These are phyloP conservation scores for Forsythia suspensa DNA, from an alignment of 257 asterid genomes.

Conservation along the genomic window DNA sequence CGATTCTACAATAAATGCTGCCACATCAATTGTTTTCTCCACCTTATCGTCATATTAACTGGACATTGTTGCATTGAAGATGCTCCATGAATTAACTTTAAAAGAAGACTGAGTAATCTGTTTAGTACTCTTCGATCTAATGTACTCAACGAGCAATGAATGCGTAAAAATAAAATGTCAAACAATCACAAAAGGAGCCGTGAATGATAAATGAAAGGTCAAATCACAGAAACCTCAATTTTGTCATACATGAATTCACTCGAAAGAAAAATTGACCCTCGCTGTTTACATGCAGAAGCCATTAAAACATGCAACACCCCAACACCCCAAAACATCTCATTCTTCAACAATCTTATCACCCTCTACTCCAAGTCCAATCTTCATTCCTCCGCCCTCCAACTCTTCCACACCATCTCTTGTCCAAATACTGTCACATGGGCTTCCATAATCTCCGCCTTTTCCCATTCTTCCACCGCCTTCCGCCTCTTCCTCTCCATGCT, in stretches of 20 bases:
- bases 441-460: conserved; percentile 58
- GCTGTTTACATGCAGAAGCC: conserved; percentile 58
- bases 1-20: too few relatives aligned
- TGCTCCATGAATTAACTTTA: too few relatives aligned
- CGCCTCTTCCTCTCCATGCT: conserved; percentile 73
- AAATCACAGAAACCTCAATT: background rate
- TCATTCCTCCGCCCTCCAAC: conserved; percentile 45
- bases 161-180: too few relatives aligned
- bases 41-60: too few relatives aligned
- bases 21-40: too few relatives aligned
- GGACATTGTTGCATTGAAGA: too few relatives aligned
- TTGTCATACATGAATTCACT: background rate
- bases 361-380: conserved; percentile 64
- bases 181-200: too few relatives aligned
- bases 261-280: conserved; percentile 45
- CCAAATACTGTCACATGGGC: conserved; percentile 86
- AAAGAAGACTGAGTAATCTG: too few relatives aligned
- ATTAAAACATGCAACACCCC: conserved; percentile 38
- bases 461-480: conserved; percentile 45
- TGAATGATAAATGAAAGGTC: background rate
- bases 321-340: conserved; percentile 36
- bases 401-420: conserved; percentile 58
- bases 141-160: too few relatives aligned
- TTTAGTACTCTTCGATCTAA: too few relatives aligned
- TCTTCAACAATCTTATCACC: conserved; percentile 70